Base-by-base conservation (phyloP, 2,329 filamentous ascomycete genomes). In the Monosporascus sp. region DNA sequence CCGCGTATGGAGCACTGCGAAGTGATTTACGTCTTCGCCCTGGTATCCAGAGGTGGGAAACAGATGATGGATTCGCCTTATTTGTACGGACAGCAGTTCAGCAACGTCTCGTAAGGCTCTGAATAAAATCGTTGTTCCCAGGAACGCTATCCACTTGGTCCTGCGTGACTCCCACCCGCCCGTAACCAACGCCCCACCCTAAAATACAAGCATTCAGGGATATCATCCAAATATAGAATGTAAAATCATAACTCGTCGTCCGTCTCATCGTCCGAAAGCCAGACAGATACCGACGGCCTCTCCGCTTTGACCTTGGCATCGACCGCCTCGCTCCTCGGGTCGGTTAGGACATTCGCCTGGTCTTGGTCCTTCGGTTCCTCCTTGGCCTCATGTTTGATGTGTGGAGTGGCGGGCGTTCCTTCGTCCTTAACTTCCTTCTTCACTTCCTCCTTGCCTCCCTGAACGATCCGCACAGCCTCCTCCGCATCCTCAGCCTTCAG, bases 181-280 rank as follows among this genome's bases (percentile, higher is more conserved):
- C 11, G n/a, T 14, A 43, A 18, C 39, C 39, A 43, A 43, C 6
- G 39, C 18, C 39, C 1, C 1, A 14, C 20, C 8, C 18, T 11
- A 43, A 14, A 18, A 20, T 6, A 20, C 18, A 43, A 14, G 9
- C 5, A 43, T 18, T 9, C 25, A 47, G 31, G 18, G 25, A 3
- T 35, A 47, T 51, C 43, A 51, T 43, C 39, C 39, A 43, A 20
- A 52, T 24, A 46, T 45, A 20, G 43, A 52, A n/a, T 49, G 47
- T 38, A 47, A 44, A 15, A n/a, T 64, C 55, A 66, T 51, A 66
- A 46, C 52, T 66, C 64, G 31, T 66, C 64, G 38, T 65, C 63
- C 49, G 59, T 61, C 43, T 66, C 63, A 38, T 61, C 63, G 43
- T 65, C 63, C 2, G 60, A 63, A 6, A 63, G 9, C 63, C 61